phyloP scores from a whole-genome alignment of 108 stramenopile species.

The Cyclotella choctawhatcheeana region DNA sequence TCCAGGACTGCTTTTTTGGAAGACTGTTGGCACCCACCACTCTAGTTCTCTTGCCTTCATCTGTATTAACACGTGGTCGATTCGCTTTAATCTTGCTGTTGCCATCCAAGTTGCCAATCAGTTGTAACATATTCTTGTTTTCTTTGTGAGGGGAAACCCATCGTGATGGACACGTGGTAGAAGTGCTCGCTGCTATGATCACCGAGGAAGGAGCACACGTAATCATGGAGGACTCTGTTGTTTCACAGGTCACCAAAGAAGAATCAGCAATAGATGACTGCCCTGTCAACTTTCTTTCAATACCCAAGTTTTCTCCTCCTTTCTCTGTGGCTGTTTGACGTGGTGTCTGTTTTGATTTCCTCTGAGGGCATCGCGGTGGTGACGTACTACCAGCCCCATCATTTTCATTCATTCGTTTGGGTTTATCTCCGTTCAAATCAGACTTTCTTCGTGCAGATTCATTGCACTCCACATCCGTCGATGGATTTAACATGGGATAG shows the following conservation, averaged over 20 bases:
- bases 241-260: neutral
- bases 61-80: neutral
- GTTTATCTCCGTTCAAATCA: too few species aligned
- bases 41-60: neutral
- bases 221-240: neutral
- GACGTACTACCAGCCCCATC: too few species aligned
- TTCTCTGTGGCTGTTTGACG: too few species aligned
- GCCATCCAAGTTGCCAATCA: neutral
- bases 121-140: neutral
- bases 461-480: neutral
- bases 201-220: slow-evolving; percentile 5
- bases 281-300: neutral
- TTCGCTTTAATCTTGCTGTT: neutral
- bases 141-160: too few species aligned
- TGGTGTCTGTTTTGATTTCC: too few species aligned
- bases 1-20: too few species aligned
- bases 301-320: too few species aligned
- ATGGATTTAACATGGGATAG: neutral
- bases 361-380: too few species aligned
- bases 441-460: neutral
- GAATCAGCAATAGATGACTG: neutral
- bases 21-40: too few species aligned
- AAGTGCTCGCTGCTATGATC: slow-evolving; percentile 1
- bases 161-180: neutral
- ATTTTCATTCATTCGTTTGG: too few species aligned